These are phyloP conservation scores for Neofusicoccum sp. DNA, from an alignment of 2,329 filamentous ascomycete species.

Conservation along the genomic window DNA sequence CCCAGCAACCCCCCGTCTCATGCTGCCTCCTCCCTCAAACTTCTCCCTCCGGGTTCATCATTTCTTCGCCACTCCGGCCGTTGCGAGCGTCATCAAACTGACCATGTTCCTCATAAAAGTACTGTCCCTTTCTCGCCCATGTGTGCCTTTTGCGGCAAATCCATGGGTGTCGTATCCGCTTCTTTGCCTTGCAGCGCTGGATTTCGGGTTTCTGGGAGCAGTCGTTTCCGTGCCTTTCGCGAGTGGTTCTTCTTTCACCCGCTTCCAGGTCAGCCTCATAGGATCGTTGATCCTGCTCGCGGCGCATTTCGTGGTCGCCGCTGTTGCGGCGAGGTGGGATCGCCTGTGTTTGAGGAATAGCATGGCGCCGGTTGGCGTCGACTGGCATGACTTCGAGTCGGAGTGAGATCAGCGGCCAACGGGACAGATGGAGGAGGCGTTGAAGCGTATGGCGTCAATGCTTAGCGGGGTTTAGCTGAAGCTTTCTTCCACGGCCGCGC, in stretches of 20 bases:
- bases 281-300: conserved; percentile 46
- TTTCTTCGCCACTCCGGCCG: conserved; percentile 37
- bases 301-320: conserved; percentile 52
- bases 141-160: conserved; percentile 71
- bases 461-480: no score
- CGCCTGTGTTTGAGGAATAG: conserved; percentile 35
- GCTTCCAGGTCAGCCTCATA: conserved; percentile 27
- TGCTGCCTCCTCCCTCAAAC: conserved; percentile 26
- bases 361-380: neutral
- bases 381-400: neutral
- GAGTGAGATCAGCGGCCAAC: neutral
- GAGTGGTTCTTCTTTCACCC: neutral
- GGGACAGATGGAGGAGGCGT: neutral
- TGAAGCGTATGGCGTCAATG: neutral
- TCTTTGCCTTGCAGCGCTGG: conserved; percentile 68
- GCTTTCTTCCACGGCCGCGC: no score
- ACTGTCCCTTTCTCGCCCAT: conserved; percentile 65
- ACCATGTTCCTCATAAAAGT: conserved; percentile 71
- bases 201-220: conserved; percentile 47
- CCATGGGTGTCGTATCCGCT: conserved; percentile 68
- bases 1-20: neutral
- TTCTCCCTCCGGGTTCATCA: conserved; percentile 36
- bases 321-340: conserved; percentile 35
- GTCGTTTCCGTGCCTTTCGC: neutral
- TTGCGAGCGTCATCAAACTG: conserved; percentile 52